Conservation (phyloP, 1,284 basidiomycete genomes). For the Rhodotorula sp. region DNA sequence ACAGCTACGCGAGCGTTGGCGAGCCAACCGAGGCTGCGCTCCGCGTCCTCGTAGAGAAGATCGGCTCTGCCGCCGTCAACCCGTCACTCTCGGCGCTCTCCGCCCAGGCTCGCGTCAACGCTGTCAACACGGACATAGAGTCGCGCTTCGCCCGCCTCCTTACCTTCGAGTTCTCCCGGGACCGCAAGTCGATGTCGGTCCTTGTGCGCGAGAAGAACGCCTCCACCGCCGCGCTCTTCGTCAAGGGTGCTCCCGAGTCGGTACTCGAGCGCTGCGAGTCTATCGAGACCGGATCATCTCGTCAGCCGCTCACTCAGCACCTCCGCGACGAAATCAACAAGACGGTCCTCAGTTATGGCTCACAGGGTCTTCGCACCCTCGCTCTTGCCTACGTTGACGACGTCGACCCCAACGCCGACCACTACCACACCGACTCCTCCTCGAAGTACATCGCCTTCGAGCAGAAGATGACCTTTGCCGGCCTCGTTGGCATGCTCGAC, state of each 20-base stretch:
- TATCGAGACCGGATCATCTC: neutral
- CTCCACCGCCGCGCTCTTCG: conserved; percentile 63
- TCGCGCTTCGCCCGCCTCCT: conserved; percentile 70
- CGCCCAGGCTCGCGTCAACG: conserved; percentile 66
- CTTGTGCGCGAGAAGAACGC: conserved; percentile 64
- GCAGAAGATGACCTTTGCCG: conserved; percentile 85
- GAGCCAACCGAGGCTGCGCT: conserved; percentile 96
- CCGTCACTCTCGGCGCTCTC: conserved; percentile 60
- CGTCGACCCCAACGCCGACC: conserved; percentile 68
- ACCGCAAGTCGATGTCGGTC: conserved; percentile 99
- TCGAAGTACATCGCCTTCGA: conserved; percentile 86
- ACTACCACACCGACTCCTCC: conserved; percentile 74
- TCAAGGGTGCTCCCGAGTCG: conserved; percentile 94
- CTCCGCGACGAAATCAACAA: conserved; percentile 61
- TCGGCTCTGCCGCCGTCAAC: conserved; percentile 55
- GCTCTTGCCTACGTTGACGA: conserved; percentile 85
- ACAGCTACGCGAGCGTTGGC: conserved; percentile 76
- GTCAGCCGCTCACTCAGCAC: conserved; percentile 59
- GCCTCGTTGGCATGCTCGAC: conserved; percentile 95
- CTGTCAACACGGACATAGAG: conserved; percentile 79
- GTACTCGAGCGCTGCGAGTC: conserved; percentile 76
- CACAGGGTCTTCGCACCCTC: conserved; percentile 80
- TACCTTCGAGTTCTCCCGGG: conserved; percentile 95
- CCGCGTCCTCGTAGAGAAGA: conserved; percentile 88
- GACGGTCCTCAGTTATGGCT: conserved; percentile 70